A percentile compares a stretch with the other conserved stretches of the same genome.
Evolutionary conservation across 768 basidiomycete genomes (phyloP).

Genomic region (Phylloporus scabripes): DNA sequence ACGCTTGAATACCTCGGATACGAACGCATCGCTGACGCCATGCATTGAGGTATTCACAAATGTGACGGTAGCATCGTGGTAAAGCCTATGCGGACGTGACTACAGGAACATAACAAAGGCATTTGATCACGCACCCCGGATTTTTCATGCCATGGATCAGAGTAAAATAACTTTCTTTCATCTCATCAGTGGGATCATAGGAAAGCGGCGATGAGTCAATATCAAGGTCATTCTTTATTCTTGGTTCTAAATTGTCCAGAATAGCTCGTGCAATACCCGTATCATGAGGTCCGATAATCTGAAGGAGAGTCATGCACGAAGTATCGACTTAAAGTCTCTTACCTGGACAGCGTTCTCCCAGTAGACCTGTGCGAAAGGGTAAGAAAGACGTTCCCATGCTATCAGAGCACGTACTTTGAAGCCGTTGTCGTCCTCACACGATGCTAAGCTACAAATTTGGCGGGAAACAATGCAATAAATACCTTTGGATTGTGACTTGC

Average conservation of each 20-base stretch:
- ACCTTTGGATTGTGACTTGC: constrained; percentile 91
- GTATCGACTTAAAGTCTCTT: background rate
- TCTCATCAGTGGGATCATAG: constrained; percentile 51
- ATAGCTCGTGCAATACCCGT: constrained; percentile 68
- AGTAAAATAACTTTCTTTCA: constrained; percentile 55
- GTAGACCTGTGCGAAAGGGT: constrained; percentile 52
- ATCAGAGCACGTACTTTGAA: constrained; percentile 54
- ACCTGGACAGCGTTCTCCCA: constrained; percentile 90
- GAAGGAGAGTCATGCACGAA: constrained; percentile 1
- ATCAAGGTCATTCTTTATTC: constrained; percentile 35
- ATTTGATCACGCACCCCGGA: constrained; percentile 12
- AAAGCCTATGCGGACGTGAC: constrained; percentile 9
- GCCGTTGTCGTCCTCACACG: constrained; percentile 71
- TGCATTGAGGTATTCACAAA: constrained; percentile 92
- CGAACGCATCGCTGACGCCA: constrained; percentile 72
- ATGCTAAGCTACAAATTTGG: constrained; percentile 1
- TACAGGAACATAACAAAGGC: background rate
- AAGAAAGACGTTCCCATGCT: background rate
- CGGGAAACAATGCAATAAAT: constrained; percentile 1
- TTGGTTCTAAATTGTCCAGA: constrained; percentile 51
- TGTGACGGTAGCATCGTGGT: constrained; percentile 30
- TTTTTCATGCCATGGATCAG: constrained; percentile 25
- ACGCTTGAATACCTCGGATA: constrained; percentile 48
- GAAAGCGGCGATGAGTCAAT: constrained; percentile 41
- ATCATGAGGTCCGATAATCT: constrained; percentile 88